Evolutionary conservation across 768 basidiomycete species (phyloP), one percentile per base, ranked within the genome.

Genomic region (Mycena polygramma): DNA sequence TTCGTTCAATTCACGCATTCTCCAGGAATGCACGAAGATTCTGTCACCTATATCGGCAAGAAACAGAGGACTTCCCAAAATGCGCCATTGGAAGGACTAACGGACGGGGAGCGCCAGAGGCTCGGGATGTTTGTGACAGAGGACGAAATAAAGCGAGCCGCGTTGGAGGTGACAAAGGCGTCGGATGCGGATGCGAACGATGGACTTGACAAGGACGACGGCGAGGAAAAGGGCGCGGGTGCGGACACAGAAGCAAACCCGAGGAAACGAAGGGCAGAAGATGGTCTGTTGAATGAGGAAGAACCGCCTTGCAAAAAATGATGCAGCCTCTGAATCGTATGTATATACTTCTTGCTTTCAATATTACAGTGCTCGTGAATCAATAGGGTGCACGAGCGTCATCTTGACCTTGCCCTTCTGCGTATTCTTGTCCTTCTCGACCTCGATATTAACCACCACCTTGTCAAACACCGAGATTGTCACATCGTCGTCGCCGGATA

Each of bases 371-470:
- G 78, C 78, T 35, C 77, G 80, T 20, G 87, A 86, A 81, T 94
- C 89, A 24, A 94, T 82, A 8, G 93, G 94, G 59, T 87, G 81
- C 14, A 90, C 83, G 36, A 96, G 84, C 8, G 86, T 88, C 94
- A 95, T 95, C 81, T 92, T 94, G 9, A 97, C 95, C 71, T 91
- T 91, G 13, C 94, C 95, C 69, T 96, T 84, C 76, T 97, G 95
- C 20, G 96, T 98, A 73, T 96, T 97, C 76, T 88, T 92, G 76
- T 98, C 97, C 85, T 96, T 98, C 80, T 97, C 96, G 8, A 99
- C 94, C 68, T 91, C 89, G 49, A 99, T 93, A 73, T 90, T 87
- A n/a, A 99, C 97, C 37, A 81, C 86, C 54, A 98, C 94, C 81
- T 96, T 96, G 83, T 98, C 96, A 77, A 99, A 98, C 26, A 98